These are phyloP conservation scores for Sporobolomyces pararoseus DNA, from an alignment of 768 basidiomycete species.

Conservation along the genomic window DNA sequence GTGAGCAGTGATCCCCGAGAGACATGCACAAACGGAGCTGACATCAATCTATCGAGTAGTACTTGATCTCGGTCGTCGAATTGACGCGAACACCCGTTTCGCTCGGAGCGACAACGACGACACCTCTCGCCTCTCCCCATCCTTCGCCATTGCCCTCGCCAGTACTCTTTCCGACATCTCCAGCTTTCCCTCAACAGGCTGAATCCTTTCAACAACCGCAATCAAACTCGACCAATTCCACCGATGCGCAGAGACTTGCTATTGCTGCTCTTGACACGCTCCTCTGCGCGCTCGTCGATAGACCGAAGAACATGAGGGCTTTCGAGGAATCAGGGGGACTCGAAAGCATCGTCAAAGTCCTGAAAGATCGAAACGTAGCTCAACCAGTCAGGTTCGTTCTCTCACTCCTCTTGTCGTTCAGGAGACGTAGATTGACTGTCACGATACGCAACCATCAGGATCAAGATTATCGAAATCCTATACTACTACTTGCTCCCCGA, in stretches of 20 bases:
- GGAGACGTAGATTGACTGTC: background rate
- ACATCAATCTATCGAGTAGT: conserved; percentile 51
- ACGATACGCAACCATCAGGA: conserved; percentile 60
- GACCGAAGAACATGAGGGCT: conserved; percentile 64
- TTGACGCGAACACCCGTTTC: background rate
- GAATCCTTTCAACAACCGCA: background rate
- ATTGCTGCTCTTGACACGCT: conserved; percentile 76
- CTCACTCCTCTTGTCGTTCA: background rate
- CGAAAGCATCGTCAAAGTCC: conserved; percentile 75
- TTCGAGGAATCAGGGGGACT: conserved; percentile 77
- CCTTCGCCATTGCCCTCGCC: conserved; percentile 27
- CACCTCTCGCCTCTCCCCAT: background rate
- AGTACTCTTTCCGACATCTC: conserved; percentile 23
- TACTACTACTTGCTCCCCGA: conserved; percentile 94
- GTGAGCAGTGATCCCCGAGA: conserved; percentile 50
- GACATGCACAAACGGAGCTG: background rate
- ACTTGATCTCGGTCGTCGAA: conserved; percentile 67
- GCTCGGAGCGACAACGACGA: conserved; percentile 50
- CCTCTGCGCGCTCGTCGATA: conserved; percentile 83
- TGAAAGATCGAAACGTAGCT: conserved; percentile 80
- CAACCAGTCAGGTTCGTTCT: conserved; percentile 70
- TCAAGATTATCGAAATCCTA: conserved; percentile 92
- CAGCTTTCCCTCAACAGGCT: background rate
- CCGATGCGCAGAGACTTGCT: conserved; percentile 54
- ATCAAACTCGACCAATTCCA: conserved; percentile 41